Percentiles rank a stretch among this genome's conserved stretches.
phyloP scores from a whole-genome alignment of 495 filamentous ascomycete species.

The Apodospora peruviana region DNA sequence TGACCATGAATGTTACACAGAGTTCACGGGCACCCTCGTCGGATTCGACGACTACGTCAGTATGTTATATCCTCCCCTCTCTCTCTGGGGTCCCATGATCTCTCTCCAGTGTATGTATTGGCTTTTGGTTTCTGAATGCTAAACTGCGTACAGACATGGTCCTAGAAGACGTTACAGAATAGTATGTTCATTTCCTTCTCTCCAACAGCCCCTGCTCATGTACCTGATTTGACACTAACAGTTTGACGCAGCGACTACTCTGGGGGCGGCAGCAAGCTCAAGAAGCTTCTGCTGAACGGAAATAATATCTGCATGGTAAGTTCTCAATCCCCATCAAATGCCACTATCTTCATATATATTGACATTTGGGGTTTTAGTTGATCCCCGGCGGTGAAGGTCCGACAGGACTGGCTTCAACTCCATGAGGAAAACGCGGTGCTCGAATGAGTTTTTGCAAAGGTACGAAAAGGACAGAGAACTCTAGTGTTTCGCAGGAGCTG shows the following conservation, averaged over 20 bases:
- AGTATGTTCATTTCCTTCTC: conserved; percentile 52
- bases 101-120: neutral
- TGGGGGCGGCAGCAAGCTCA: conserved; percentile 76
- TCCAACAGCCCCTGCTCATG: neutral
- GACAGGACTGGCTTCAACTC: conserved; percentile 21
- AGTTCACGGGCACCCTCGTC: conserved; percentile 88
- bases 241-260: conserved; percentile 66
- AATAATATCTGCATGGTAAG: conserved; percentile 99
- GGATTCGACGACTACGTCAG: conserved; percentile 99
- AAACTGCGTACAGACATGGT: conserved; percentile 81
- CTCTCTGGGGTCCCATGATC: too few species aligned
- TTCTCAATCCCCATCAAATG: neutral
- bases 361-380: conserved; percentile 46
- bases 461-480: too few species aligned
- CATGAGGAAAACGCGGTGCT: too few species aligned
- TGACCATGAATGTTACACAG: too few species aligned
- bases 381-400: conserved; percentile 86
- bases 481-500: too few species aligned
- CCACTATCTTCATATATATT: neutral
- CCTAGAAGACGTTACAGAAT: conserved; percentile 92
- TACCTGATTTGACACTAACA: too few species aligned
- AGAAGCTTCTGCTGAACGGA: conserved; percentile 93
- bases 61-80: conserved; percentile 47
- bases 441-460: too few species aligned
- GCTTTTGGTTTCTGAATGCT: neutral